Base-by-base conservation (phyloP, 129 eudicot species). In the Deinandra increscens region DNA sequence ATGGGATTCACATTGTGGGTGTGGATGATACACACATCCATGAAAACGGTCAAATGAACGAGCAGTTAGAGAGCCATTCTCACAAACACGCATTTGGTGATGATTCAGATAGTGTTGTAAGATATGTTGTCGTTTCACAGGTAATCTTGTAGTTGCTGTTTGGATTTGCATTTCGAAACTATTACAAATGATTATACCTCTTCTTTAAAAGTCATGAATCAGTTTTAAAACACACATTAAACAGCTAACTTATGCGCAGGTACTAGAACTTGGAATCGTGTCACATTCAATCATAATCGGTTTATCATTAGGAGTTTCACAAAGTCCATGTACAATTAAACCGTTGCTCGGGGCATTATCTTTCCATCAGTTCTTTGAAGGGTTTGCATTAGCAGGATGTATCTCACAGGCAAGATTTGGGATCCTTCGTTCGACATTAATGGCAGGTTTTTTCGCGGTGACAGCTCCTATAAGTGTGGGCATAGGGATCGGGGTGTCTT, bases 321-420 rank as follows among this genome's bases (percentile, higher is more conserved):
- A 86, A 66, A 92, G 91, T 59, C 98, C 98, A 15, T 88, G 96
- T 56, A 84, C 91, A 5, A 78, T 88, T 15, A 68, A 79, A 71
- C 91, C 96, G 43, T 74, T 92, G 64, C 79, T 92, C 8, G 95
- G 84, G 17, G 98, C 98, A 3, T 53, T 92, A 63, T 91, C 98
- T 14, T 81, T 86, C 74, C 91, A 92, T 64, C 96, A 92, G 64
- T 92, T 88, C 81, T 88, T 88, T 31, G 96, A 91, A 81, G 97
- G 97, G 14, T 91, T 88, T 77, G 96, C 97, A 53, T 81, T 91
- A 3, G 96, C 89, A 17, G 97, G 97, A 43, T 86, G 96, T 81
- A 88, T 91, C 29, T 78, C 97, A 5, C 91, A 88, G 70, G 96
- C 97, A 44, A 70, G 76, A 49, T 82, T 91, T 14, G 73, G 68